A percentile compares a stretch with the other conserved stretches of the same genome.
Evolutionary conservation across 2,329 filamentous ascomycete genomes (phyloP).

Genomic region (Cladorrhinum sp.): DNA sequence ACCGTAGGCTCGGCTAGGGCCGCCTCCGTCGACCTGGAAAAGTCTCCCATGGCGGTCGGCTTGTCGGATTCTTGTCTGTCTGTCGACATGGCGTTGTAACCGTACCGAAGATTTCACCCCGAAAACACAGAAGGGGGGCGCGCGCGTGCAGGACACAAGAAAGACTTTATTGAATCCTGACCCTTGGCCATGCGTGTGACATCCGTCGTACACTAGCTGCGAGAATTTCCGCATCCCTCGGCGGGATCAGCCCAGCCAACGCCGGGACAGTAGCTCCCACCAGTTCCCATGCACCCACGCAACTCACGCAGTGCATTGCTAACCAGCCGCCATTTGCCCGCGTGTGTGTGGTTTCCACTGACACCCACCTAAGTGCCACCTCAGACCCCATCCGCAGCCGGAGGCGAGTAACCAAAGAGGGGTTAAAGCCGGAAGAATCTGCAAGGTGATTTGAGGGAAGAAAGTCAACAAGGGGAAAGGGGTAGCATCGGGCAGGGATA

Average conservation of each 20-base stretch:
- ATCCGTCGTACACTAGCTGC: background rate
- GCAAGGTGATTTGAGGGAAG: background rate
- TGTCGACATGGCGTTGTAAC: background rate
- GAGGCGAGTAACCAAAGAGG: background rate
- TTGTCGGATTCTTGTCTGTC: background rate
- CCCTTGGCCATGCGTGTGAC: background rate
- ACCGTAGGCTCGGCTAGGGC: background rate
- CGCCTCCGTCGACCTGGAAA: background rate
- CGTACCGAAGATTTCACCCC: background rate
- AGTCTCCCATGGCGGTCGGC: background rate
- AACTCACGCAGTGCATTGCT: no score
- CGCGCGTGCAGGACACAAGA: background rate
- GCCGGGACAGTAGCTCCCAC: no score
- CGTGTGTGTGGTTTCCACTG: background rate
- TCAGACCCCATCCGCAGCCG: background rate
- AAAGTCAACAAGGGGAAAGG: background rate
- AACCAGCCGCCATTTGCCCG: background rate
- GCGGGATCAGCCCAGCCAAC: background rate
- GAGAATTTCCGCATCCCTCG: conserved; percentile 9
- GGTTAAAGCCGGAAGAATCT: background rate
- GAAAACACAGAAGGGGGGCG: background rate
- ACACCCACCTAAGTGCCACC: conserved; percentile 1
- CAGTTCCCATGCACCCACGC: no score
- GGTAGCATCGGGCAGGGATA: background rate
- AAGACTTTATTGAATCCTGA: background rate